phyloP scores from a whole-genome alignment of 441 rosid species.

The Brassica hybrid region DNA sequence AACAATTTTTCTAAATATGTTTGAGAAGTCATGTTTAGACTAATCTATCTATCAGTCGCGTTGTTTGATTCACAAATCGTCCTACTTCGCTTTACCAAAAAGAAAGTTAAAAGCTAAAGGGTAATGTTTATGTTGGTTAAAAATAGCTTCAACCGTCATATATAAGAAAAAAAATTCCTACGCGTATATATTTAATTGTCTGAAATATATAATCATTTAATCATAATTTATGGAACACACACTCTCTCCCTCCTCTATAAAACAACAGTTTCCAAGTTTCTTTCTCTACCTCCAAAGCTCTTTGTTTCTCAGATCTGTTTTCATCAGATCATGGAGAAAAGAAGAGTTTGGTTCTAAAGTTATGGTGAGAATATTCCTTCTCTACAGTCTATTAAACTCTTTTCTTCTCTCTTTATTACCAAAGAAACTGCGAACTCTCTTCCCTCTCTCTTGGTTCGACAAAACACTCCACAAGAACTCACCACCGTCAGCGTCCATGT shows the following conservation, averaged over 20 bases:
- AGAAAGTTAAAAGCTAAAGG: background rate
- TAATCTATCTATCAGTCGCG: background rate
- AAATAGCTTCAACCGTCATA: conserved; percentile 21
- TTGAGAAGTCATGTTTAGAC: background rate
- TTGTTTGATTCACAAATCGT: background rate
- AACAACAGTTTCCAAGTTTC: conserved; percentile 15
- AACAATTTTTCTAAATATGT: background rate
- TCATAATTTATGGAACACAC: background rate
- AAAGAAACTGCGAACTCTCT: conserved; percentile 47
- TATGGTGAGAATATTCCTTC: conserved; percentile 49
- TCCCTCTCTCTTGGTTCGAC: conserved; percentile 50
- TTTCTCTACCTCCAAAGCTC: conserved; percentile 27
- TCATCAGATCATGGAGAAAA: background rate
- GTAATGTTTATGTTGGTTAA: background rate
- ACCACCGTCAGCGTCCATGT: conserved; percentile 15
- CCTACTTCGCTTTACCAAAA: background rate
- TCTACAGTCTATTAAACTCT: conserved; percentile 49
- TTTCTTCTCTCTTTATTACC: conserved; percentile 51
- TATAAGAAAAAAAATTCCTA: background rate
- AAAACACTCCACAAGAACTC: conserved; percentile 34
- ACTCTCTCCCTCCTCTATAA: conserved; percentile 7
- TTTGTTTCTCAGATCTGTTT: conserved; percentile 27
- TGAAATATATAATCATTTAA: background rate
- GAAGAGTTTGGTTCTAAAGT: conserved; percentile 17
- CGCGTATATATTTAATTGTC: background rate